Evolutionary conservation across 2,329 filamentous ascomycete species (phyloP).

Genomic region (Orbilia oligospora): DNA sequence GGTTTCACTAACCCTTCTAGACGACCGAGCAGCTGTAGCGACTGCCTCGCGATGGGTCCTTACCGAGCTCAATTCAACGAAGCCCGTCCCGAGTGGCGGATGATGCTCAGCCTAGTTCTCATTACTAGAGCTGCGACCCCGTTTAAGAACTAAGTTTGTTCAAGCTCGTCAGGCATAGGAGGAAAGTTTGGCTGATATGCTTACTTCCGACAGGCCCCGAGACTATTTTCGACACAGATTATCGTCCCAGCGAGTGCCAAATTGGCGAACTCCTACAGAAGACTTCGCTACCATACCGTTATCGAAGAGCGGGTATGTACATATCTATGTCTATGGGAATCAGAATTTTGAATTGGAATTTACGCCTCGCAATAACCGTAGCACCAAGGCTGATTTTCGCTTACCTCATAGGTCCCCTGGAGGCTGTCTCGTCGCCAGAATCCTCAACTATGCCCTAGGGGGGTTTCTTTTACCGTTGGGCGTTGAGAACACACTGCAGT

Average conservation of each 20-base stretch:
- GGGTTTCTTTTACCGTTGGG: not conserved
- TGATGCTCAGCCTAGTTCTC: no score
- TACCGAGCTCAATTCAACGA: not conserved
- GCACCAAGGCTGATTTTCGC: not conserved
- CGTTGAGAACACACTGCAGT: not conserved
- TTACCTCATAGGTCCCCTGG: not conserved
- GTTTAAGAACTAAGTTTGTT: not conserved
- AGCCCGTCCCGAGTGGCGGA: not conserved
- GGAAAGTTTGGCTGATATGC: no score
- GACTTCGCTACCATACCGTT: not conserved
- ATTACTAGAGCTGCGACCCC: no score
- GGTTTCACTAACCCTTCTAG: not conserved
- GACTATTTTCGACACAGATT: not conserved
- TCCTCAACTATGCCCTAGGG: no score
- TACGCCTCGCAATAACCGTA: not conserved
- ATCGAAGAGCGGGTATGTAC: not conserved
- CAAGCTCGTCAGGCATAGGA: no score
- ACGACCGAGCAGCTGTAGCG: not conserved
- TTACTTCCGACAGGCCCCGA: no score
- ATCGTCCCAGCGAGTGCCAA: not conserved
- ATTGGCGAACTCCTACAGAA: not conserved
- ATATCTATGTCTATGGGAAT: no score
- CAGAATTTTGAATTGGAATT: not conserved
- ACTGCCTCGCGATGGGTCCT: not conserved
- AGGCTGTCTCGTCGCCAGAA: no score